Conservation (phyloP, 2,329 filamentous ascomycete genomes). For the Bipolaris zeicola region DNA sequence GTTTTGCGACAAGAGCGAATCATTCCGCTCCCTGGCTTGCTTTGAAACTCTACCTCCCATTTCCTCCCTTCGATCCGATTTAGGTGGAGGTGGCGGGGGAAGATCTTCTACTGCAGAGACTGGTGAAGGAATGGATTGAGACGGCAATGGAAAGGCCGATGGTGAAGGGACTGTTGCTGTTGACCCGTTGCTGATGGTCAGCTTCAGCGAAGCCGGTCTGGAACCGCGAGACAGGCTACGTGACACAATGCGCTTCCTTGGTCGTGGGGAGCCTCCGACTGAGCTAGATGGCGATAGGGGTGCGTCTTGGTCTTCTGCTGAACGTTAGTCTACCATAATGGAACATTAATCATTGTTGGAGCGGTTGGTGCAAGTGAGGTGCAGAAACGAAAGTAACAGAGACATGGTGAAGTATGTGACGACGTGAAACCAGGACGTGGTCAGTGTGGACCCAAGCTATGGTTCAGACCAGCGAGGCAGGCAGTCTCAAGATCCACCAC, state of each 20-base stretch:
- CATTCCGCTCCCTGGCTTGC: conserved; percentile 28
- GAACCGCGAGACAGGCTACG: conserved; percentile 42
- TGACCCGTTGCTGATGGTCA: conserved; percentile 47
- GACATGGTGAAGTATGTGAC: background rate
- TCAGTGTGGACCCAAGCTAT: conserved; percentile 1
- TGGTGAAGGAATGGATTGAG: conserved; percentile 18
- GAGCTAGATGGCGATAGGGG: conserved; percentile 18
- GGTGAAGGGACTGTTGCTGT: conserved; percentile 41
- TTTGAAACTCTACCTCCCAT: conserved; percentile 36
- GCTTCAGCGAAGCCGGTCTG: conserved; percentile 44
- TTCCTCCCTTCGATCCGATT: conserved; percentile 31
- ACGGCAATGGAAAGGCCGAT: conserved; percentile 22
- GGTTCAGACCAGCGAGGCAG: conserved; percentile 2
- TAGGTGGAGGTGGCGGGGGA: conserved; percentile 45
- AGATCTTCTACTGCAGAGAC: conserved; percentile 32
- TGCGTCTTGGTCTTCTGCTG: conserved; percentile 20
- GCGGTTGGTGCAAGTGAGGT: background rate
- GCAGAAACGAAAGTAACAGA: background rate
- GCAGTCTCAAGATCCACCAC: background rate
- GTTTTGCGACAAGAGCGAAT: conserved; percentile 37
- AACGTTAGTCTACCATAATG: conserved; percentile 6
- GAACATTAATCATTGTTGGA: background rate
- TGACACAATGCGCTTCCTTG: conserved; percentile 35
- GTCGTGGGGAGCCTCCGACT: conserved; percentile 27
- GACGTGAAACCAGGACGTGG: conserved; percentile 9